Conservation (phyloP, 768 basidiomycete genomes). For the Collybia mongolica region DNA sequence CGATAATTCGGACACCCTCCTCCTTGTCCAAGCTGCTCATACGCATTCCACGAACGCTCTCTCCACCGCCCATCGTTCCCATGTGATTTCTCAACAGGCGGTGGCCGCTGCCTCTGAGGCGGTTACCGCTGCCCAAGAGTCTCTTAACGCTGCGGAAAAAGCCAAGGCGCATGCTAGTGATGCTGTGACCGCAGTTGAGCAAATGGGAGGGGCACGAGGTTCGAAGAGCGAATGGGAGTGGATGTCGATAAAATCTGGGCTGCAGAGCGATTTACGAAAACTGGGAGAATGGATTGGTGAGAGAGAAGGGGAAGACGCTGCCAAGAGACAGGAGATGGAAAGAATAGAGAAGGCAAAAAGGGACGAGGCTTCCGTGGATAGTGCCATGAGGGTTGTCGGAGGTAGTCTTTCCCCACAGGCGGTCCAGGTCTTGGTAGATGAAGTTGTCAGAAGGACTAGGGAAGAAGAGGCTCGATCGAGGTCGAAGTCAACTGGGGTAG, state of each 20-base stretch:
- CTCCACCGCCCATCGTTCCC: conserved; percentile 23
- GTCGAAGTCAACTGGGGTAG: neutral
- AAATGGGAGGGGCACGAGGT: neutral
- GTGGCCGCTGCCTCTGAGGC: conserved; percentile 24
- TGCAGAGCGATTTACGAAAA: conserved; percentile 15
- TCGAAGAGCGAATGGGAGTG: conserved; percentile 10
- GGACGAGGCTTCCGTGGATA: neutral
- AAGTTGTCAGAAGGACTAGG: neutral
- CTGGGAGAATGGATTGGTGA: conserved; percentile 15
- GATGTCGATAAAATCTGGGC: conserved; percentile 6
- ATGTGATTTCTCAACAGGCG: conserved; percentile 28
- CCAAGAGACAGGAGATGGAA: conserved; percentile 12
- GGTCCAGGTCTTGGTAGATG: neutral
- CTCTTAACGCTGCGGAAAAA: conserved; percentile 20
- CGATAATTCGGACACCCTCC: conserved; percentile 14
- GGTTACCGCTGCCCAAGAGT: conserved; percentile 23
- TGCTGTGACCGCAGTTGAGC: conserved; percentile 20
- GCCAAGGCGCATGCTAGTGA: conserved; percentile 20
- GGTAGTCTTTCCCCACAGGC: neutral
- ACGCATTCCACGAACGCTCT: conserved; percentile 20
- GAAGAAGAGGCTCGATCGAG: neutral
- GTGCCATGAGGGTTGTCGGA: neutral
- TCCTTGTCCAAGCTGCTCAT: conserved; percentile 21
- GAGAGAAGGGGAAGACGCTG: conserved; percentile 15
- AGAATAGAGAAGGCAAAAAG: conserved; percentile 9